phyloP scores from a whole-genome alignment of 306 rosid species.

The Rosa rugosa region DNA sequence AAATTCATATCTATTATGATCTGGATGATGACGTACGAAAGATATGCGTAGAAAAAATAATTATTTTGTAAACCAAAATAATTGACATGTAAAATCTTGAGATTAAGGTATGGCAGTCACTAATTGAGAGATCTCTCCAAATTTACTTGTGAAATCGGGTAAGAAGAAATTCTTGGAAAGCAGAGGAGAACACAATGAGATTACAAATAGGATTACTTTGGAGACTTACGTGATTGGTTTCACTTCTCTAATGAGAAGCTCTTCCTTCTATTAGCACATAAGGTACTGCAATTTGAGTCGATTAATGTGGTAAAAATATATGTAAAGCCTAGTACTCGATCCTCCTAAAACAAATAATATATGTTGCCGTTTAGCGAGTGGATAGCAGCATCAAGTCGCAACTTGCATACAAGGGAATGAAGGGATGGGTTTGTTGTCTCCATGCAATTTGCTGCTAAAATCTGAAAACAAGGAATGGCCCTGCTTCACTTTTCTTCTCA shows the following conservation, averaged over 20 bases:
- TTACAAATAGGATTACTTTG: too few species aligned
- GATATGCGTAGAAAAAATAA: too few species aligned
- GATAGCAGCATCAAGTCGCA: slow-evolving; percentile 5
- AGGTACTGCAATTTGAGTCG: neutral
- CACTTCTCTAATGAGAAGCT: neutral
- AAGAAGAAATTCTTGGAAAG: too few species aligned
- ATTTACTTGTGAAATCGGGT: too few species aligned
- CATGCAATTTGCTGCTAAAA: neutral
- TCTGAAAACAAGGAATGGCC: slow-evolving; percentile 6
- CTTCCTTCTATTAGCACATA: neutral
- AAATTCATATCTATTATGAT: too few species aligned
- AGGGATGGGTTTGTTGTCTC: neutral
- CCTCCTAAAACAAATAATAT: neutral
- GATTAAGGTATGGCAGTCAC: too few species aligned
- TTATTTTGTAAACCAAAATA: too few species aligned
- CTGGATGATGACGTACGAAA: too few species aligned
- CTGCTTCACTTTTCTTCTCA: neutral
- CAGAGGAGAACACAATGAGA: too few species aligned
- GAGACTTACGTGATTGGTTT: neutral
- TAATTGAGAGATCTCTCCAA: too few species aligned
- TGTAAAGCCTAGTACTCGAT: neutral
- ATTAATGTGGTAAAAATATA: neutral
- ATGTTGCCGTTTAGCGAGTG: neutral
- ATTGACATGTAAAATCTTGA: too few species aligned
- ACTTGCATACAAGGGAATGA: slow-evolving; percentile 1